Base-by-base conservation (phyloP, 805 yeast genomes). In the Myxozyma sirexii region DNA sequence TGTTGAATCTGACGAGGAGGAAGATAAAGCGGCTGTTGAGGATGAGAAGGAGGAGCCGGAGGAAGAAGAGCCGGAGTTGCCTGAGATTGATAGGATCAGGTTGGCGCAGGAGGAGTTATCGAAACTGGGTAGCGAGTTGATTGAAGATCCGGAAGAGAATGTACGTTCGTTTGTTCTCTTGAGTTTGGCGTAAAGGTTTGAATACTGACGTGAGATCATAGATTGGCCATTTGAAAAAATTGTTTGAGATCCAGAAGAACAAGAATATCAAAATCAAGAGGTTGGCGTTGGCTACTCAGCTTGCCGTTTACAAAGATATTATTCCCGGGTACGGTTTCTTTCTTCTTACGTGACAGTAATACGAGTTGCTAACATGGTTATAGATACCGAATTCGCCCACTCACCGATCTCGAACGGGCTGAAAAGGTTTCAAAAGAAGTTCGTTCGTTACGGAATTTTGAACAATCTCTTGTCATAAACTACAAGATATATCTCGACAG, bases 91-190 rank as follows among this genome's bases (percentile, higher is more conserved):
- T 70, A 79, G 78, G 56, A 76, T 89, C 26, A 67, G 79, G 5
- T 80, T 82, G 58, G 77, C 88, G 43, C 88, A 91, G 69, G 97
- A 91, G 74, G 89, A 88, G 56, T 82, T 94, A 43, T 97, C 98
- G 0, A 84, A 82, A 19, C 73, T 86, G 50, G 97, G 96, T 0
- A 88, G 89, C 41, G 81, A 81, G 43, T 75, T 93, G 37, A 84
- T 84, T 68, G 96, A 91, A 71, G 89, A 90, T 59, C 97, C 98
- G 5, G 98, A 94, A 72, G 96, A 90, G 69, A 82, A 92, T 68
- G 79, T 87, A 6, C 70, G 81, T 13, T 77, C 84, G 29, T 76
- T 12, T 12, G 2, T 1, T 24, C 13, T 24, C 8, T 23, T 23
- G 8, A 17, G 24, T n/a, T n/a, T n/a, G n/a, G n/a, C n/a, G n/a